These are phyloP conservation scores for Chlorella vulgaris DNA, from an alignment of 139 green algal species.

Conservation along the genomic window DNA sequence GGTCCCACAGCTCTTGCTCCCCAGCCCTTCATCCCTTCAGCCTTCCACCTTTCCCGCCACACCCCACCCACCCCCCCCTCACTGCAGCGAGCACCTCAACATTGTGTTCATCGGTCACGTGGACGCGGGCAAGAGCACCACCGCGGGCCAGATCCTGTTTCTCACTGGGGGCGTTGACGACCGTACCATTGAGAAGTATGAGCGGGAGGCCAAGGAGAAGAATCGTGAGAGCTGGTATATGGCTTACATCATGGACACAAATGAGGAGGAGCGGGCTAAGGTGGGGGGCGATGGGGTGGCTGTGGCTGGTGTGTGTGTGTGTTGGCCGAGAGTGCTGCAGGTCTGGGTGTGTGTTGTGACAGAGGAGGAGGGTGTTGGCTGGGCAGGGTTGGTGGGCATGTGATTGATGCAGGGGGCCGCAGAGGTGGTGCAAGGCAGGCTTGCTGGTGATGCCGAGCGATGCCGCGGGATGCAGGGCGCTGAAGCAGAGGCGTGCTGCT, in stretches of 20 bases:
- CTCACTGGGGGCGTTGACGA: constrained; percentile 94
- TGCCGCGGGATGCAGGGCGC: too few species aligned
- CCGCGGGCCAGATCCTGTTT: constrained; percentile 97
- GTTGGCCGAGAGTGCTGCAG: not conserved
- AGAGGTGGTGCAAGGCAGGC: too few species aligned
- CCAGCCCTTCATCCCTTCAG: not conserved
- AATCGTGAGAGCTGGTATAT: constrained; percentile 98
- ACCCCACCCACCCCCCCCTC: not conserved
- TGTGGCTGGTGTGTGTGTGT: not conserved
- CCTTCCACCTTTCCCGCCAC: not conserved
- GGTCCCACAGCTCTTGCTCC: too few species aligned
- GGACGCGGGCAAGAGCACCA: constrained; percentile 98
- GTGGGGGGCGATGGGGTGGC: not conserved
- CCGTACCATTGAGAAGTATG: constrained; percentile 99
- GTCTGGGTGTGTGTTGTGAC: not conserved
- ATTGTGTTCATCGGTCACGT: constrained; percentile 99
- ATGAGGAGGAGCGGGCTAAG: constrained; percentile 99
- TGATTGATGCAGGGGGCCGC: too few species aligned
- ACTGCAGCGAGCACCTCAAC: constrained; percentile 92
- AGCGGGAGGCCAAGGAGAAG: constrained; percentile 99
- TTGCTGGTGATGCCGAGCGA: too few species aligned
- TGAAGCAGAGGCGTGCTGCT: too few species aligned
- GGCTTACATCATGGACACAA: constrained; percentile 99
- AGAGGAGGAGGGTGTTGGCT: not conserved
- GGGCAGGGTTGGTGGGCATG: not conserved